Conservation (phyloP, 305 asterid genomes). For the Fraxinus latifolia region DNA sequence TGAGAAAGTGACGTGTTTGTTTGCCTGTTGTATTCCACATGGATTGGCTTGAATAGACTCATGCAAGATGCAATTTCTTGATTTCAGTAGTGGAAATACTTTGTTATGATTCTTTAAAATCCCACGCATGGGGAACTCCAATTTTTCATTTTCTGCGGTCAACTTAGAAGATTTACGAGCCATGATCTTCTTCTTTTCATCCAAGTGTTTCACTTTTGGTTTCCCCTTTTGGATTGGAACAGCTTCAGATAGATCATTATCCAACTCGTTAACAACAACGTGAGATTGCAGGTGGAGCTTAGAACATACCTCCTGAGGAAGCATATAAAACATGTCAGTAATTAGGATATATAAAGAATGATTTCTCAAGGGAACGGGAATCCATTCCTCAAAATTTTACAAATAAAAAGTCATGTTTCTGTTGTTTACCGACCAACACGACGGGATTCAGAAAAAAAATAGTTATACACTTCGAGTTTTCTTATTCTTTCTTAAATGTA, state of each 20-base stretch:
- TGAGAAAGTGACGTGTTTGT: conserved; percentile 45
- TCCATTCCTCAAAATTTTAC: not conserved
- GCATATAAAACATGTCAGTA: not conserved
- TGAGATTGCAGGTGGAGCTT: conserved; percentile 38
- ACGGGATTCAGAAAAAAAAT: not conserved
- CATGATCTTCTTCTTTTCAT: conserved; percentile 30
- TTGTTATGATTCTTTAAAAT: conserved; percentile 32
- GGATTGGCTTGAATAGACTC: conserved; percentile 23
- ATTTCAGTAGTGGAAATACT: conserved; percentile 23
- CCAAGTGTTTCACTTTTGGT: conserved; percentile 23
- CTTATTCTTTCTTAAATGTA: not conserved
- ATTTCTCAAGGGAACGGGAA: not conserved
- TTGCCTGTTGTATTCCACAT: not conserved
- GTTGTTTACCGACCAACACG: not conserved
- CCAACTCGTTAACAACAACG: conserved; percentile 31
- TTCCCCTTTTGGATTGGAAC: conserved; percentile 30
- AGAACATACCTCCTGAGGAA: conserved; percentile 41
- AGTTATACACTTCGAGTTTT: not conserved
- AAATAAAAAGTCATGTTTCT: not conserved
- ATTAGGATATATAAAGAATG: not conserved
- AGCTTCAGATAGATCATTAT: conserved; percentile 16
- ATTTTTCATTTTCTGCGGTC: conserved; percentile 27
- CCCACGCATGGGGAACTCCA: conserved; percentile 33
- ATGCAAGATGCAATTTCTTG: conserved; percentile 23
- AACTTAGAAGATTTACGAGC: conserved; percentile 26